Conservation (phyloP, 257 asterid genomes). For the Solanum dulcamara region DNA sequence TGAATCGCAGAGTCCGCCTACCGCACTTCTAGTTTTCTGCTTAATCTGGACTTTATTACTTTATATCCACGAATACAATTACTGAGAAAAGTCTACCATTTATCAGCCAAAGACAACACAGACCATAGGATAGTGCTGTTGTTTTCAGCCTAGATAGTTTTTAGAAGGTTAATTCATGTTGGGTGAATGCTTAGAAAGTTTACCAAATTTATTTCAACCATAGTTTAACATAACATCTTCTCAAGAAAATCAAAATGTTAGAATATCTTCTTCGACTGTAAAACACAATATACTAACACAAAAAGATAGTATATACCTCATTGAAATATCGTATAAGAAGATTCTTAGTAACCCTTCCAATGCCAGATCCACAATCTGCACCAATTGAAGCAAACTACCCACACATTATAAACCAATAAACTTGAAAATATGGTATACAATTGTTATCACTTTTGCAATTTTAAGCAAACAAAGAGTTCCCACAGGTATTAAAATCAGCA, state of each 20-base stretch:
- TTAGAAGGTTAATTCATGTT: neutral
- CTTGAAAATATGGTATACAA: neutral
- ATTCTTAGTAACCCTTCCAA: conserved; percentile 79
- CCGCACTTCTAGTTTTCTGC: neutral
- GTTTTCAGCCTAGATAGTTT: neutral
- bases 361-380: conserved; percentile 97
- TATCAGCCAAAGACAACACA: too few species aligned
- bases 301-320: conserved; percentile 35
- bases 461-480: neutral
- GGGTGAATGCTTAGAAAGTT: neutral
- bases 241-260: neutral
- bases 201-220: neutral
- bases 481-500: neutral
- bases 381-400: conserved; percentile 6
- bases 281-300: neutral
- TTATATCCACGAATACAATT: neutral
- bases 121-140: neutral
- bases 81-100: neutral
- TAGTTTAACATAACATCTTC: neutral
- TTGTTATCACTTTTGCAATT: neutral
- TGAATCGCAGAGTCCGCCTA: neutral
- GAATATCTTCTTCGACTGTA: neutral
- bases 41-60: neutral
- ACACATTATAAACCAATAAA: neutral
- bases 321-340: conserved; percentile 78